Evolutionary conservation across 2,329 filamentous ascomycete species (phyloP), one percentile per base, ranked within the genome.

Genomic region (Colletotrichum sp.): DNA sequence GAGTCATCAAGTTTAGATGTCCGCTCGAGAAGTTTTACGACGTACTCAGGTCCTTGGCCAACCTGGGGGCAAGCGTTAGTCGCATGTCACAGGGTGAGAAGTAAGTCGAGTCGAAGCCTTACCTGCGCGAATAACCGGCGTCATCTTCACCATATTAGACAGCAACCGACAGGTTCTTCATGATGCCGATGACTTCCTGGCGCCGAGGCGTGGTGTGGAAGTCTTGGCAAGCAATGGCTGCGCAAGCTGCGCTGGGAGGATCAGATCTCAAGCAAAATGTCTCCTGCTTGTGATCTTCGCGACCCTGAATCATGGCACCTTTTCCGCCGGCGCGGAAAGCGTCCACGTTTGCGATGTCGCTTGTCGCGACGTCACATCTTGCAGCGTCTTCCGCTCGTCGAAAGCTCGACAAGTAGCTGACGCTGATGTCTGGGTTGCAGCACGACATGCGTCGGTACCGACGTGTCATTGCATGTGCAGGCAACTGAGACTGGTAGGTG

Each of bases 11-110:
- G 72, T 66, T 73, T 68, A 74, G 77, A 78, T 71, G 75, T 55
- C 77, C 75, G 67, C 69, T 72, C 69, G 77, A 78, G 75, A 76
- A 75, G 72, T 78, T 78, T 78, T 71, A 78, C 70, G 77, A 78
- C 77, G 63, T 78, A 73, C 77, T 78, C 77, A 76, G 77, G 77
- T 78, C 77, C 66, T 72, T 68, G 65, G 75, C 77, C 77, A 78
- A 78, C 74, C 74, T 76, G 7, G 48, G 34, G 65, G 65, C 21
- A 3, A 24, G 18, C 64, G 65, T 76, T 28, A 76, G 65, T 52
- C 57, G 36, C 64, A 65, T 57, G 48, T 55, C 59, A 48, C 64
- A n/a, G 48, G 30, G 36, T 6, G 18, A 28, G 30, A 6, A 13
- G 67, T 28, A 32, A n/a, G 48, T 36, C 39, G 26, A 57, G 30